A percentile compares a stretch with the other conserved stretches of the same genome.
These are phyloP conservation scores for Bretziella fagacearum DNA, from an alignment of 2,329 filamentous ascomycete genomes.

Conservation along the genomic window DNA sequence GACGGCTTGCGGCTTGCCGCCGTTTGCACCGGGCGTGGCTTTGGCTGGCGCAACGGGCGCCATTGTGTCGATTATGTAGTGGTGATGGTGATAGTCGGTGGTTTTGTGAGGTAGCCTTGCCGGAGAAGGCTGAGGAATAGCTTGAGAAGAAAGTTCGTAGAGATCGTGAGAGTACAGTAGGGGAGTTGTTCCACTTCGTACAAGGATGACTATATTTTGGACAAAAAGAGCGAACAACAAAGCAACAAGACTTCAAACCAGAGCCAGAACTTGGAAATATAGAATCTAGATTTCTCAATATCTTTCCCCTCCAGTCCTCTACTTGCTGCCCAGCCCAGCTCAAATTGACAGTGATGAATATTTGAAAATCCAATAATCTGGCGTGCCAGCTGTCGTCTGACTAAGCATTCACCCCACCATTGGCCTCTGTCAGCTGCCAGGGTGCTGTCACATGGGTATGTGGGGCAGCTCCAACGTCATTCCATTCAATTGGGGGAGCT, in stretches of 20 bases:
- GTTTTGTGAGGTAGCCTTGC: conserved; percentile 21
- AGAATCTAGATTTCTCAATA: not conserved
- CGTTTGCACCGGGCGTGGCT: not conserved
- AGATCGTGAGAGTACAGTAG: conserved; percentile 4
- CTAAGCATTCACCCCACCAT: conserved; percentile 6
- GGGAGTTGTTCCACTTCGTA: not conserved
- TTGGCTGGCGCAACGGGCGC: conserved; percentile 8
- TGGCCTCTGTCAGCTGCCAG: conserved; percentile 5
- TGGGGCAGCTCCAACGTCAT: conserved; percentile 13
- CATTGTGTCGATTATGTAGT: conserved; percentile 4
- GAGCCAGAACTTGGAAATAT: no score
- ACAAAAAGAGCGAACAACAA: not conserved
- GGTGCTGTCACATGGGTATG: not conserved
- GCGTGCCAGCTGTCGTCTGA: conserved; percentile 9
- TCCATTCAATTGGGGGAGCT: conserved; percentile 14
- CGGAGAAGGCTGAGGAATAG: conserved; percentile 14
- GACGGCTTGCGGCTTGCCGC: conserved; percentile 34
- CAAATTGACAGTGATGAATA: not conserved
- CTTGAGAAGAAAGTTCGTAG: conserved; percentile 10
- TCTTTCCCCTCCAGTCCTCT: not conserved
- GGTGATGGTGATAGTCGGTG: conserved; percentile 20
- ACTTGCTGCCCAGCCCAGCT: no score
- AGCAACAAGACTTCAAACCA: not conserved
- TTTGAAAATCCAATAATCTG: conserved; percentile 1
- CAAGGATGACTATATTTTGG: not conserved